A percentile compares a stretch with the other conserved stretches of the same genome.
These are phyloP conservation scores for Plasmodium knowlesi DNA, from an alignment of 169 alveolate genomes.

Conservation along the genomic window DNA sequence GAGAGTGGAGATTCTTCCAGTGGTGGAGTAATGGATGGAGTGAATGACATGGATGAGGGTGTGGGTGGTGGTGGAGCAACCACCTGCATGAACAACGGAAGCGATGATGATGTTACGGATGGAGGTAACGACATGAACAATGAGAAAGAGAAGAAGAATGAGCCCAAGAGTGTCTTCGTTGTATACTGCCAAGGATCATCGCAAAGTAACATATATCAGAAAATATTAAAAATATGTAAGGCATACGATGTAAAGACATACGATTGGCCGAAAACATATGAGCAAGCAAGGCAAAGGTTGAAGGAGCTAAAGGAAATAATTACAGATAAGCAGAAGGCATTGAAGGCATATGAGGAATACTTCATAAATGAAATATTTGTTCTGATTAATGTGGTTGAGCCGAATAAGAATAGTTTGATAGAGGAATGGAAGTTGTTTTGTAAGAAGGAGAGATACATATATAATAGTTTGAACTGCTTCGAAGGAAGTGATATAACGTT, in stretches of 20 bases:
- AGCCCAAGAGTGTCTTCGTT: slow-evolving; percentile 92
- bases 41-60: background rate
- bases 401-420: slow-evolving; percentile 90
- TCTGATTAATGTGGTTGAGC: slow-evolving; percentile 87
- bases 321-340: slow-evolving; percentile 90
- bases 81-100: background rate
- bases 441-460: slow-evolving; percentile 94
- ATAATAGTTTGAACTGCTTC: slow-evolving; percentile 92
- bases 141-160: slow-evolving; percentile 66
- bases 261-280: slow-evolving; percentile 88
- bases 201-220: slow-evolving; percentile 89
- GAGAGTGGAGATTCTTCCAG: slow-evolving; percentile 76
- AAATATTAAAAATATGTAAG: slow-evolving; percentile 92
- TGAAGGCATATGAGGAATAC: slow-evolving; percentile 91
- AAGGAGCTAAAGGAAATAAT: slow-evolving; percentile 85
- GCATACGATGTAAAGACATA: slow-evolving; percentile 91
- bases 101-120: background rate
- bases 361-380: slow-evolving; percentile 89
- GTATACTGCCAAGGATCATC: slow-evolving; percentile 93
- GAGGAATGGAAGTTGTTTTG: slow-evolving; percentile 96
- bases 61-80: background rate
- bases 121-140: background rate
- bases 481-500: slow-evolving; percentile 94
- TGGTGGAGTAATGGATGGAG: background rate
- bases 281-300: slow-evolving; percentile 81